These are phyloP conservation scores for Mycena galopus DNA, from an alignment of 768 basidiomycete species.

Conservation along the genomic window DNA sequence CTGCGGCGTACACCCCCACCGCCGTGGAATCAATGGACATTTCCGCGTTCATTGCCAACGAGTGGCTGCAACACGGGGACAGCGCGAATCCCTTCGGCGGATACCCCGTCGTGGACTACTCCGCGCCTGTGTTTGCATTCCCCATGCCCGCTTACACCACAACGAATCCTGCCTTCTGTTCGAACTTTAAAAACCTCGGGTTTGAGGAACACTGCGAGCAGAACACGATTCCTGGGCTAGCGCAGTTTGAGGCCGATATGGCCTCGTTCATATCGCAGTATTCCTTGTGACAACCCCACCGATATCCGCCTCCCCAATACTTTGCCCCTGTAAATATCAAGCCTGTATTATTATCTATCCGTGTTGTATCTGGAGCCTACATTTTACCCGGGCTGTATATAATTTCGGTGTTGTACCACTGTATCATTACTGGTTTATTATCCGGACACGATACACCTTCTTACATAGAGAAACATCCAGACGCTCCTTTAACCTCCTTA, in stretches of 20 bases:
- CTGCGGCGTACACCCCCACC: not conserved
- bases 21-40: slow-evolving; percentile 34
- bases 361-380: slow-evolving; percentile 6
- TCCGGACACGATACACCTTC: not conserved
- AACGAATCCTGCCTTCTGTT: slow-evolving; percentile 17
- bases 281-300: slow-evolving; percentile 20
- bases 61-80: slow-evolving; percentile 34
- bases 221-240: slow-evolving; percentile 21
- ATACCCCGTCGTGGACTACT: slow-evolving; percentile 27
- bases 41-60: slow-evolving; percentile 36
- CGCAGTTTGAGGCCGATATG: slow-evolving; percentile 35
- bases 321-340: not conserved
- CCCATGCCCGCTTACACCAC: slow-evolving; percentile 1
- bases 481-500: slow-evolving; percentile 9
- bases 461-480: not conserved
- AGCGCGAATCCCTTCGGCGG: slow-evolving; percentile 21
- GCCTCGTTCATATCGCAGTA: slow-evolving; percentile 35
- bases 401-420: slow-evolving; percentile 30
- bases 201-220: slow-evolving; percentile 17
- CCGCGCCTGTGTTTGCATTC: slow-evolving; percentile 17
- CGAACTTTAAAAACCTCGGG: slow-evolving; percentile 32
- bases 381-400: slow-evolving; percentile 13
- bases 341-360: slow-evolving; percentile 3
- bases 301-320: not conserved
- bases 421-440: slow-evolving; percentile 27